phyloP scores from a whole-genome alignment of 768 basidiomycete genomes.

The Lactarius sanguifluus region DNA sequence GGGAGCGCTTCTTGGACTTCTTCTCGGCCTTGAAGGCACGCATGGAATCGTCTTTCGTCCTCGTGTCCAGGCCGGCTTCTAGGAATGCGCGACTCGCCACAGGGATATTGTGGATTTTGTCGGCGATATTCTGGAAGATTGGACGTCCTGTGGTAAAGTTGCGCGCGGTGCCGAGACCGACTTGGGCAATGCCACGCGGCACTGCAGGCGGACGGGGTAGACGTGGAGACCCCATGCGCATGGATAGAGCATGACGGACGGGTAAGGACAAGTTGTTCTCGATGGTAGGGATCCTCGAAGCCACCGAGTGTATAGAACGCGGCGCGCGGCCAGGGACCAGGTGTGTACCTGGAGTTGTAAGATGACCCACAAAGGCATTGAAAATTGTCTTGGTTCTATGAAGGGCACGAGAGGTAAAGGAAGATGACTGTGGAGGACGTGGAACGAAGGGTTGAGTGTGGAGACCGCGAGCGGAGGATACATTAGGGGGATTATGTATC shows the following conservation, averaged over 20 bases:
- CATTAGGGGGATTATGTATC: conserved; percentile 33
- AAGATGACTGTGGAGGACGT: conserved; percentile 36
- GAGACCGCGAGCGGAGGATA: conserved; percentile 40
- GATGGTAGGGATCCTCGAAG: conserved; percentile 40
- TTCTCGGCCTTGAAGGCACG: conserved; percentile 31
- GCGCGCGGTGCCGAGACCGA: conserved; percentile 74
- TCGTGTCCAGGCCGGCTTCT: conserved; percentile 69
- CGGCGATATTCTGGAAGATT: conserved; percentile 74
- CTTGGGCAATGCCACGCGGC: conserved; percentile 54
- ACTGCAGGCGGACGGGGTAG: conserved; percentile 57
- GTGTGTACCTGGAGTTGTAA: conserved; percentile 54
- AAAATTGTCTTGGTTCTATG: conserved; percentile 55
- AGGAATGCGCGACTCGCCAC: conserved; percentile 71
- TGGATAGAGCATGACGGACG: conserved; percentile 51
- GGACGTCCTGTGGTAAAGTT: conserved; percentile 74
- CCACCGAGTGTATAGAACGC: conserved; percentile 34
- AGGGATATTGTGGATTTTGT: conserved; percentile 66
- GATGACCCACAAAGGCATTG: conserved; percentile 53
- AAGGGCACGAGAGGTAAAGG: conserved; percentile 45
- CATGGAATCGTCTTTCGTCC: conserved; percentile 46
- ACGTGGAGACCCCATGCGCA: conserved; percentile 46
- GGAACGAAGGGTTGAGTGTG: conserved; percentile 47
- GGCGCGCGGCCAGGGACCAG: conserved; percentile 37
- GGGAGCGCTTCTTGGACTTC: conserved; percentile 35
- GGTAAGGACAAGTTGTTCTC: conserved; percentile 58